Base-by-base conservation (phyloP, 1,284 basidiomycete species). In the Ustilago trichophora region DNA sequence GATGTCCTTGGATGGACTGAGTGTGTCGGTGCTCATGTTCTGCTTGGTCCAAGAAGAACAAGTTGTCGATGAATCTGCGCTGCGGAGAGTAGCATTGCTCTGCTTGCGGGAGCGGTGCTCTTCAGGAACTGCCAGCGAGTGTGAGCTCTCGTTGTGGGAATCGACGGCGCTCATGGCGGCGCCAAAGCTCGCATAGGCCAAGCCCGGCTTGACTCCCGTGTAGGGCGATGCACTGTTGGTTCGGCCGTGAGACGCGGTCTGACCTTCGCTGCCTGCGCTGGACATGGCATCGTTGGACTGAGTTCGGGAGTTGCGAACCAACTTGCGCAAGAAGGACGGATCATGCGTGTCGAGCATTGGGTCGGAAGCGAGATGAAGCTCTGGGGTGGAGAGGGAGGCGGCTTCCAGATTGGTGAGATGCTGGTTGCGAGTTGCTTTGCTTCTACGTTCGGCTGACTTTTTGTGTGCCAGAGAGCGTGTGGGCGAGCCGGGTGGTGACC, bases 281-380 rank as follows among this genome's bases (percentile, higher is more conserved):
- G 55, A 68, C 22, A 55, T 29, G 11, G 54, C 49, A 16, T 55
- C 54, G 24, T 55, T 41, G 6, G 57, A 58, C 19, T 47, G 57
- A 2, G 53, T 54, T 15, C 43, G 45, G 2, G 52, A 44, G 32
- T 46, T 56, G 24, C 53, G 62, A n/a, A 55, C 59, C 15, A 69
- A 55, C 38, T 51, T 63, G 34, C 59, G 65, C 44, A 69, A 37
- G 41, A 69, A 69, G 2, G 59, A 58, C 1, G 65, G 65, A 34
- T 69, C 68, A 13, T 74, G 59, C 12, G 60, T 58, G 16, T 67
- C 66, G 36, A 72, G 48, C 53, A 76, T 51, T 2, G 74, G 65
- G 24, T 74, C 72, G 2, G 74, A 76, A 16, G 74, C 64, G 29
- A 76, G 56, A 29, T 76, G 74, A 7, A 76, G 66, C 51, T 76